Evolutionary conservation across 768 basidiomycete species (phyloP), one percentile per base, ranked within the genome.

Genomic region (Rhodotorula kratochvilovae): DNA sequence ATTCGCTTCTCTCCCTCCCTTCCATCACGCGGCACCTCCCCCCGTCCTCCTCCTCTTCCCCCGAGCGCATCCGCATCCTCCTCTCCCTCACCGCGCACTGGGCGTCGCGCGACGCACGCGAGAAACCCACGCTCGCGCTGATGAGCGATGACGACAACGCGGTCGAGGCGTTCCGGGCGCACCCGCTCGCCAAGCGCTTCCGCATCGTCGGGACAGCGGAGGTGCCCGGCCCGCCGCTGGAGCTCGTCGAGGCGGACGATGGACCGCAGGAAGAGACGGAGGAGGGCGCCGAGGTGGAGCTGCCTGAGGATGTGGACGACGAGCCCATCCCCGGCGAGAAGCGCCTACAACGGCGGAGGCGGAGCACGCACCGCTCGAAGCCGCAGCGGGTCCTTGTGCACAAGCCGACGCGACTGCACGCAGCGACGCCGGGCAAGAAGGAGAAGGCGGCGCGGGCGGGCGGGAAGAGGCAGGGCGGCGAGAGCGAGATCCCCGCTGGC

Each of bases 71-170:
- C 21, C 25, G n/a, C 15, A 25, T 43, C 43, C 54, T 71, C 45
- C 17, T 36, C 42, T 21, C 35, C 35, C n/a, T 46, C 21, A n/a
- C 56, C 11, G 25, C 36, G 1, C 6, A 4, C 2, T 66, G 65
- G 70, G 2, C 35, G 25, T 11, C 31, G 31, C 27, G 56, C 19
- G 29, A 53, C 19, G 4, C 61, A 48, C n/a, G 13, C 35, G 59
- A 42, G 61, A 23, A 33, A 27, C 66, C 72, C 2, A 66, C 65
- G 0, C 29, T 74, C 29, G 57, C 63, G 27, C 53, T 74, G 25
- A 74, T 74, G 72, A 67, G 65, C 23, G 72, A 74, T 48, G 72
- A 74, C 53, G 19, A 42, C 6, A 36, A 12, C 2, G 72, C 68
- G 0, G 68, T 70, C 46, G 46, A 48, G n/a, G 46, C 55, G 29